Evolutionary conservation across 2,329 filamentous ascomycete species (phyloP), one percentile per base, ranked within the genome.

Genomic region (Fusarium sp.): DNA sequence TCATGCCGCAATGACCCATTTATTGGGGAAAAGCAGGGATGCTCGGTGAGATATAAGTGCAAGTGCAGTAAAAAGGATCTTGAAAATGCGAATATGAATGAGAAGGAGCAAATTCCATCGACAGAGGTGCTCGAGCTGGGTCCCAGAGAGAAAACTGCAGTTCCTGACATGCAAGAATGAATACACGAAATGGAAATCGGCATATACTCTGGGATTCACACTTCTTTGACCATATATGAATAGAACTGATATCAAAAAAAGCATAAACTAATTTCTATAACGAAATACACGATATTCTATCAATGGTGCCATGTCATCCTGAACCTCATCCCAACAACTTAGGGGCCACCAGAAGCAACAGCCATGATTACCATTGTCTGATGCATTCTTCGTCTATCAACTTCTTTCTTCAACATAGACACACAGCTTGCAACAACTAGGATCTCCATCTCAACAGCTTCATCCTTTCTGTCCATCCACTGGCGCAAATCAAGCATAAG

Each of bases 351-450:
- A 27, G 45, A 58, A 52, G 65, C 78, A 49, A 60, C 80, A 14
- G 70, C 79, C 40, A 74, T 80, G 57, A 88, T 82, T 6, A 83
- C 78, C 61, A 84, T 83, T 46, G 84, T 78, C 81, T 91, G 87
- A 53, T 86, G 78, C 64, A 82, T 76, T 63, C 87, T 82, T 69
- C 87, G 81, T 44, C 89, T 81, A 77, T 91, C 89, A 53, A 90
- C 81, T 82, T 91, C 90, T 78, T 87, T 88, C 85, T 91, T 91
- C 71, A 91, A 77, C 89, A 92, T 90, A 18, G 85, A 78, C 60
- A 91, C 71, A 63, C 85, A 89, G 18, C 86, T 90, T 45, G 85
- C 84, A 20, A 91, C 83, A 13, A 87, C 82, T 23, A 90, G 67
- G n/a, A 83, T 80, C 73, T 88, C 82, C 64, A 86, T 77, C 73